A percentile compares a stretch with the other conserved stretches of the same genome.
These are phyloP conservation scores for Cordyceps cateniannulata DNA, from an alignment of 2,329 filamentous ascomycete genomes.

Conservation along the genomic window DNA sequence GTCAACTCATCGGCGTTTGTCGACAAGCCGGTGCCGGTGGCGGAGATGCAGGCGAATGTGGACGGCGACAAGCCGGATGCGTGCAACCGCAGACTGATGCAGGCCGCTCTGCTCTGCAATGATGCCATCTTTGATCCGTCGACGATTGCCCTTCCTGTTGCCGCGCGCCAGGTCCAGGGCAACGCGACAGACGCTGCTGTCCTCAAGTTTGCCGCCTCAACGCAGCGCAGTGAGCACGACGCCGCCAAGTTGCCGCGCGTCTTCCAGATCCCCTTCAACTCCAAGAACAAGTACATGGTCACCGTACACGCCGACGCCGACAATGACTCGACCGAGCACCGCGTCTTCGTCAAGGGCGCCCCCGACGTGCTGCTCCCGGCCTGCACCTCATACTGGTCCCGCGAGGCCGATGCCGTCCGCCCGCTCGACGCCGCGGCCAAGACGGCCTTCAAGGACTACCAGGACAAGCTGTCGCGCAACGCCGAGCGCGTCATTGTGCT, in stretches of 20 bases:
- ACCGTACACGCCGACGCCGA: slow-evolving; percentile 26
- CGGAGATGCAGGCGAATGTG: slow-evolving; percentile 21
- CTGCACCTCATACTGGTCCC: slow-evolving; percentile 31
- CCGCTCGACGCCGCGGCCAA: slow-evolving; percentile 28
- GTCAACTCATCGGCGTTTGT: slow-evolving; percentile 33
- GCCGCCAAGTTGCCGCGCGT: slow-evolving; percentile 19
- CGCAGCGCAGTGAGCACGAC: slow-evolving; percentile 16
- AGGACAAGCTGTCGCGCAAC: slow-evolving; percentile 34
- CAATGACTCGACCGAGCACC: slow-evolving; percentile 22
- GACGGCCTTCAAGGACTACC: slow-evolving; percentile 28
- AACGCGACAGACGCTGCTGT: slow-evolving; percentile 39
- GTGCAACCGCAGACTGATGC: slow-evolving; percentile 20
- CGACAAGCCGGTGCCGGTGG: slow-evolving; percentile 23
- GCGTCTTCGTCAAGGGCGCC: slow-evolving; percentile 46
- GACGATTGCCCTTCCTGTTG: slow-evolving; percentile 27
- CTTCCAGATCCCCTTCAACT: slow-evolving; percentile 43
- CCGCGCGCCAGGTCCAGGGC: slow-evolving; percentile 30
- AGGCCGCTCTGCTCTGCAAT: slow-evolving; percentile 33
- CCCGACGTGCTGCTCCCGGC: slow-evolving; percentile 41
- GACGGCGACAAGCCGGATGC: slow-evolving; percentile 14
- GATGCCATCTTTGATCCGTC: slow-evolving; percentile 36
- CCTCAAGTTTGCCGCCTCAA: slow-evolving; percentile 31
- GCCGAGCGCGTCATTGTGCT: slow-evolving; percentile 38
- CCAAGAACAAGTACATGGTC: slow-evolving; percentile 46
- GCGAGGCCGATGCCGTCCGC: slow-evolving; percentile 23